Evolutionary conservation across 805 yeast species (phyloP).

Genomic region (Maudiozyma turicensis): DNA sequence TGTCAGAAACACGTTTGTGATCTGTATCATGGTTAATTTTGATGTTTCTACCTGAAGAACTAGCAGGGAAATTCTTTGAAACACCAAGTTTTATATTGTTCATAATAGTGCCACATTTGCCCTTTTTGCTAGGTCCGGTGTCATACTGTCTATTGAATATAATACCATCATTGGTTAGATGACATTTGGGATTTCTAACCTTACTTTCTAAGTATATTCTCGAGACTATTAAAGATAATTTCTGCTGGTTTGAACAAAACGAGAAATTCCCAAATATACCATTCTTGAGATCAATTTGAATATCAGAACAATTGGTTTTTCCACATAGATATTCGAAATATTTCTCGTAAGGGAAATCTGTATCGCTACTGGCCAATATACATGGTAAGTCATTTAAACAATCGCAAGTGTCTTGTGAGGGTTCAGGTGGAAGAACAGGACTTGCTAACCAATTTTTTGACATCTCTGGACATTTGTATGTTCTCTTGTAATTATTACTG

Average conservation of each 20-base stretch:
- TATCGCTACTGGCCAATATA: slow-evolving; percentile 37
- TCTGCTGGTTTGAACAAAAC: slow-evolving; percentile 54
- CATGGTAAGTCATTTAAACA: slow-evolving; percentile 53
- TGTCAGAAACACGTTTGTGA: too few species aligned
- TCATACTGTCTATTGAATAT: too few species aligned
- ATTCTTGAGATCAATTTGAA: slow-evolving; percentile 43
- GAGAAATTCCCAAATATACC: slow-evolving; percentile 63
- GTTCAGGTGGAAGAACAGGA: slow-evolving; percentile 55
- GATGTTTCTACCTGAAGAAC: too few species aligned
- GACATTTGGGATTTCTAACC: slow-evolving; percentile 23
- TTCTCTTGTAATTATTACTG: slow-evolving; percentile 34
- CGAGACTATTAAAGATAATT: slow-evolving; percentile 54
- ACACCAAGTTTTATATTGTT: too few species aligned
- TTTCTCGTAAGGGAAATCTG: slow-evolving; percentile 40
- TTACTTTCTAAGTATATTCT: slow-evolving; percentile 46
- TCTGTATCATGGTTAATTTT: too few species aligned
- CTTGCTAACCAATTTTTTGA: slow-evolving; percentile 49
- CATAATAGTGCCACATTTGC: too few species aligned
- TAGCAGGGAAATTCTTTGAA: too few species aligned
- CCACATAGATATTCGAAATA: slow-evolving; percentile 53
- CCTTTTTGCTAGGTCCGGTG: too few species aligned
- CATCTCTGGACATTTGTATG: slow-evolving; percentile 12
- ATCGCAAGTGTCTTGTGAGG: slow-evolving; percentile 48
- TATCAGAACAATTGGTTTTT: slow-evolving; percentile 47
- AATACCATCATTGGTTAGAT: neutral